Evolutionary conservation across 768 basidiomycete genomes (phyloP).

Genomic region (Mycena epipterygia): DNA sequence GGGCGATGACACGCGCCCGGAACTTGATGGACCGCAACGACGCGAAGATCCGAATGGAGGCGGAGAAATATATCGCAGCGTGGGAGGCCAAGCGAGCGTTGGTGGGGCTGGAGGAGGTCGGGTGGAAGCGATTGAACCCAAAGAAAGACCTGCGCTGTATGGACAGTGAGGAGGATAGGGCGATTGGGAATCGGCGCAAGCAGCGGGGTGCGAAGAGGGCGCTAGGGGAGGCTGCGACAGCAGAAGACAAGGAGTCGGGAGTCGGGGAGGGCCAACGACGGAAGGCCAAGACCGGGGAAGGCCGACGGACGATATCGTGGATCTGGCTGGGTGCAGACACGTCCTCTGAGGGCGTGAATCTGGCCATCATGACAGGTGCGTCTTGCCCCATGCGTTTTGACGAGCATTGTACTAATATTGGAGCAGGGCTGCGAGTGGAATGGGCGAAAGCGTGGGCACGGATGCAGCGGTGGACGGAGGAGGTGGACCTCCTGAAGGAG

Average conservation of each 20-base stretch:
- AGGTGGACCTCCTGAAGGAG: neutral
- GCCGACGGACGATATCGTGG: neutral
- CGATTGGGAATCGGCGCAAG: neutral
- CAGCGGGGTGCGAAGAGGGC: neutral
- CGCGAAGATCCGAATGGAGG: neutral
- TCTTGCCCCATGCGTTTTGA: neutral
- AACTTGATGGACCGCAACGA: conserved; percentile 3
- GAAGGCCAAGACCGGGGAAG: neutral
- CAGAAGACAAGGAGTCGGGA: neutral
- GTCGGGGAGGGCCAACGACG: neutral
- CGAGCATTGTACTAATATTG: neutral
- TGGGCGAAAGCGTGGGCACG: conserved; percentile 1
- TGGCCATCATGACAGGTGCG: neutral
- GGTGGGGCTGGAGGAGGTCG: neutral
- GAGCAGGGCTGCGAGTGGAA: neutral
- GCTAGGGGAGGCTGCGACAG: neutral
- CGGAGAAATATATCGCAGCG: conserved; percentile 5
- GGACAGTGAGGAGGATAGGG: conserved; percentile 12
- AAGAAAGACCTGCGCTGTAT: conserved; percentile 20
- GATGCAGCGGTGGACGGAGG: neutral
- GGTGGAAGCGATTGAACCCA: neutral
- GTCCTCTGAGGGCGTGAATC: neutral
- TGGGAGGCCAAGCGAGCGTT: conserved; percentile 4
- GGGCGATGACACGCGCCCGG: neutral
- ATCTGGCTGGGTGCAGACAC: conserved; percentile 9